Conservation (phyloP, 2,329 filamentous ascomycete species). For the Cladosporium phlei region DNA sequence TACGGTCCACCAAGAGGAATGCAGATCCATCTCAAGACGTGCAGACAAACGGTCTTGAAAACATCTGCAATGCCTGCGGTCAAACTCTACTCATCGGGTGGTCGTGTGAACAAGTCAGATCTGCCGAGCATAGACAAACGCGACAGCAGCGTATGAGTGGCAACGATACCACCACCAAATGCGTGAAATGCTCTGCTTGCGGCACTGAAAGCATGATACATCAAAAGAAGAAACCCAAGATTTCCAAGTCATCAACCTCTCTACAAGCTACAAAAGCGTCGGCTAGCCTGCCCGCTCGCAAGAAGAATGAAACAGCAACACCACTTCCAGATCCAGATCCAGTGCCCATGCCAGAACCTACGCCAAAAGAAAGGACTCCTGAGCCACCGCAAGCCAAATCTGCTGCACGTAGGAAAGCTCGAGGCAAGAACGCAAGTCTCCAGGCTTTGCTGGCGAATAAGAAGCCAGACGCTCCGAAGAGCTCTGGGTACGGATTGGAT, state of each 20-base stretch:
- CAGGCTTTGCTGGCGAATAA: conserved; percentile 11
- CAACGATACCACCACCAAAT: conserved; percentile 1
- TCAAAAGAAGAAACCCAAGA: background rate
- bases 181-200: conserved; percentile 11
- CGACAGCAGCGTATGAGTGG: conserved; percentile 6
- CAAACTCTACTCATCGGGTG: background rate
- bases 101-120: conserved; percentile 4
- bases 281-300: no score
- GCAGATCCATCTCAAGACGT: background rate
- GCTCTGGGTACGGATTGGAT: conserved; percentile 12
- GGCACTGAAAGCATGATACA: conserved; percentile 3
- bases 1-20: background rate
- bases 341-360: background rate
- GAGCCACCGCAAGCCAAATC: background rate
- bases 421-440: conserved; percentile 10
- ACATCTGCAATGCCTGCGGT: background rate
- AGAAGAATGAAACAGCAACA: background rate
- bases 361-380: background rate
- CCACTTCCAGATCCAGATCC: background rate
- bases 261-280: background rate
- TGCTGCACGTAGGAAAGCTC: conserved; percentile 7
- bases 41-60: background rate
- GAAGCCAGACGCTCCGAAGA: conserved; percentile 4
- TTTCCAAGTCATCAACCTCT: no score
- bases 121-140: conserved; percentile 3